These are phyloP conservation scores for Blakeslea trispora DNA, from an alignment of 371 early-diverging fungal species.

Conservation along the genomic window DNA sequence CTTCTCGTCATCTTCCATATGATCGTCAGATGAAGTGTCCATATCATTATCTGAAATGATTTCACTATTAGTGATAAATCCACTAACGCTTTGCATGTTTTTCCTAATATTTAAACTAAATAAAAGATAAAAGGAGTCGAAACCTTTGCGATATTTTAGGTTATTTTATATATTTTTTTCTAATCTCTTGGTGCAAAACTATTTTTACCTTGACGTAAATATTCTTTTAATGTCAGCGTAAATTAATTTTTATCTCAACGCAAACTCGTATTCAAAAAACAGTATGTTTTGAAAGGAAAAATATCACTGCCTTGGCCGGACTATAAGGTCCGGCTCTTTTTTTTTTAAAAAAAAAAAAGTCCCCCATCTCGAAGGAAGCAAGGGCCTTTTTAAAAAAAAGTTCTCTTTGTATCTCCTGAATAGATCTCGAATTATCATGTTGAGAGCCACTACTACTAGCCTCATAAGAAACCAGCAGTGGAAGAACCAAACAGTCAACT, in stretches of 20 bases:
- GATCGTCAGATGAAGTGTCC: conserved; percentile 25
- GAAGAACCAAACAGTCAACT: conserved; percentile 10
- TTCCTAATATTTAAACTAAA: conserved; percentile 23
- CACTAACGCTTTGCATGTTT: conserved; percentile 16
- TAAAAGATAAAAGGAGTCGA: conserved; percentile 20
- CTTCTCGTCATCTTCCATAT: conserved; percentile 24
- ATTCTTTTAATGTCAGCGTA: too few relatives aligned
- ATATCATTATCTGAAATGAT: conserved; percentile 23
- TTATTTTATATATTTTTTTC: conserved; percentile 18
- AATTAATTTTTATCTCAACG: too few relatives aligned
- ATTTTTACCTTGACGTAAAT: too few relatives aligned
- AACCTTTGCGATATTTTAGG: conserved; percentile 23
- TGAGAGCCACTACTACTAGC: conserved; percentile 13
- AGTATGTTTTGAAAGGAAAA: too few relatives aligned
- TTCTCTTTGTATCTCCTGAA: neutral
- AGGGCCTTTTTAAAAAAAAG: conserved; percentile 2
- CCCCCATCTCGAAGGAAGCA: neutral
- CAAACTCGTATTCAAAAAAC: too few relatives aligned
- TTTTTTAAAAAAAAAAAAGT: too few relatives aligned
- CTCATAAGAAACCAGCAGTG: conserved; percentile 4
- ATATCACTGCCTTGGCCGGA: too few relatives aligned
- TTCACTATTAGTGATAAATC: conserved; percentile 6
- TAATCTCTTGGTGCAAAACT: too few relatives aligned
- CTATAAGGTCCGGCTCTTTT: too few relatives aligned
- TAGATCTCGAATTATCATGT: conserved; percentile 15